These are phyloP conservation scores for Hypocrella siamensis DNA, from an alignment of 2,329 filamentous ascomycete species.

Conservation along the genomic window DNA sequence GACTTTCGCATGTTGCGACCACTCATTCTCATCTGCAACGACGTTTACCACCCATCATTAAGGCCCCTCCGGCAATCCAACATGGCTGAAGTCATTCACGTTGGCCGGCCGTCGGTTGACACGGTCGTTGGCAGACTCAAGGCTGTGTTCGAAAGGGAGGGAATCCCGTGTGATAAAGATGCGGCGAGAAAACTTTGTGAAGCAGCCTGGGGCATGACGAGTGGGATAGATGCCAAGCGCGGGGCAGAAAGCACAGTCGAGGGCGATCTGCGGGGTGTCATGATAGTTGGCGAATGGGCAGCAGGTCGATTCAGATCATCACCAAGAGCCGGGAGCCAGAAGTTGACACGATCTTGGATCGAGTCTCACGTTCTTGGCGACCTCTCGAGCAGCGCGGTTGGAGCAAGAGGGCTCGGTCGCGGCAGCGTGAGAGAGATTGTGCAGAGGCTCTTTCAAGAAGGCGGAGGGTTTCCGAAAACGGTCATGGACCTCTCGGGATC, in stretches of 20 bases:
- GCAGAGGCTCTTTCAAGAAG: slow-evolving; percentile 62
- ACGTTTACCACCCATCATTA: slow-evolving; percentile 83
- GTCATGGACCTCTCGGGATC: slow-evolving; percentile 22
- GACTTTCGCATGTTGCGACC: slow-evolving; percentile 78
- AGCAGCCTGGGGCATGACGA: slow-evolving; percentile 64
- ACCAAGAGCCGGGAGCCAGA: slow-evolving; percentile 20
- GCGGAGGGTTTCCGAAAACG: slow-evolving; percentile 58
- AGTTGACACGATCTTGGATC: slow-evolving; percentile 61
- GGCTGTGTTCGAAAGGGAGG: slow-evolving; percentile 74
- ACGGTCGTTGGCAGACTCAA: slow-evolving; percentile 73
- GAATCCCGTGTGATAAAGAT: slow-evolving; percentile 75
- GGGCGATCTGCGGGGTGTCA: slow-evolving; percentile 63
- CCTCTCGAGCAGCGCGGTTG: slow-evolving; percentile 53
- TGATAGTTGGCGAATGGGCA: slow-evolving; percentile 82
- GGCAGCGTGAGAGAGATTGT: slow-evolving; percentile 63
- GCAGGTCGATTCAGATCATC: slow-evolving; percentile 50
- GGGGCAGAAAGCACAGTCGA: slow-evolving; percentile 53
- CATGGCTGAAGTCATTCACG: slow-evolving; percentile 79
- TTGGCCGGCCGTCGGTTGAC: slow-evolving; percentile 76
- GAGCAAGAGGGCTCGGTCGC: slow-evolving; percentile 54
- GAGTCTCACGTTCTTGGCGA: slow-evolving; percentile 56
- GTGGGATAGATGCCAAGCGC: slow-evolving; percentile 51
- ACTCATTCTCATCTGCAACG: slow-evolving; percentile 90
- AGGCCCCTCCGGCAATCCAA: slow-evolving; percentile 72
- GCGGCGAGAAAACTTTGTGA: slow-evolving; percentile 76